Conservation (phyloP, 2,329 filamentous ascomycete species). For the Penicillium oxalicum region DNA sequence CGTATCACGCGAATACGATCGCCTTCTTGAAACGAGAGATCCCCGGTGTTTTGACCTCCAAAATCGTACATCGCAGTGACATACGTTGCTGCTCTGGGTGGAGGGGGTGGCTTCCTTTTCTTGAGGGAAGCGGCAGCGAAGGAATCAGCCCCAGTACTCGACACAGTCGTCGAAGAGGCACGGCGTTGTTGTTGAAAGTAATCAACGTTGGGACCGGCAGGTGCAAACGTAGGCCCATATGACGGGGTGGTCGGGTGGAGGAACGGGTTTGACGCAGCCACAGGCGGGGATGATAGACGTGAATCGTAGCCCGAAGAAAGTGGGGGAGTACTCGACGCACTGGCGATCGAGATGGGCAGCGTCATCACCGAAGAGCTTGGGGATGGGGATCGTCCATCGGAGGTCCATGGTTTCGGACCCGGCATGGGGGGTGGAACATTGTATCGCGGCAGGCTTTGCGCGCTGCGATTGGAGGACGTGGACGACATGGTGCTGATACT, state of each 20-base stretch:
- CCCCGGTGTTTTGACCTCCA: slow-evolving; percentile 61
- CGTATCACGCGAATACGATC: slow-evolving; percentile 71
- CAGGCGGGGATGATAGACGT: slow-evolving; percentile 11
- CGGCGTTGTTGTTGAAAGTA: slow-evolving; percentile 26
- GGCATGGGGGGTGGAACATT: slow-evolving; percentile 22
- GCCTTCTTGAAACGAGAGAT: slow-evolving; percentile 69
- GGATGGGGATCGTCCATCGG: slow-evolving; percentile 16
- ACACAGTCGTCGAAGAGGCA: slow-evolving; percentile 30
- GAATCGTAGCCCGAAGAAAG: slow-evolving; percentile 13
- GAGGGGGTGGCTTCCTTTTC: slow-evolving; percentile 73
- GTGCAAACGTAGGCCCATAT: slow-evolving; percentile 20
- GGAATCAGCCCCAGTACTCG: slow-evolving; percentile 31
- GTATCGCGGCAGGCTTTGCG: slow-evolving; percentile 22
- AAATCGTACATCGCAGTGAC: slow-evolving; percentile 73
- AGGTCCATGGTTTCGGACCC: slow-evolving; percentile 19
- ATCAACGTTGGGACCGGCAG: slow-evolving; percentile 29
- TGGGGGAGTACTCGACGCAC: slow-evolving; percentile 12
- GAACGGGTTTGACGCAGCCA: slow-evolving; percentile 7
- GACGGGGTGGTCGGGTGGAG: slow-evolving; percentile 2
- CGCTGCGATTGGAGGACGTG: slow-evolving; percentile 29
- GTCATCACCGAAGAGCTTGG: slow-evolving; percentile 25
- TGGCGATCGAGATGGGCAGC: slow-evolving; percentile 17
- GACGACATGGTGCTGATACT: slow-evolving; percentile 24
- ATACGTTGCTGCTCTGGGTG: slow-evolving; percentile 52
- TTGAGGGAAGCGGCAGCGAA: slow-evolving; percentile 44